A percentile compares a stretch with the other conserved stretches of the same genome.
These are phyloP conservation scores for Thinopyrum elongatum DNA, from an alignment of 176 grass and related monocot species.

Conservation along the genomic window DNA sequence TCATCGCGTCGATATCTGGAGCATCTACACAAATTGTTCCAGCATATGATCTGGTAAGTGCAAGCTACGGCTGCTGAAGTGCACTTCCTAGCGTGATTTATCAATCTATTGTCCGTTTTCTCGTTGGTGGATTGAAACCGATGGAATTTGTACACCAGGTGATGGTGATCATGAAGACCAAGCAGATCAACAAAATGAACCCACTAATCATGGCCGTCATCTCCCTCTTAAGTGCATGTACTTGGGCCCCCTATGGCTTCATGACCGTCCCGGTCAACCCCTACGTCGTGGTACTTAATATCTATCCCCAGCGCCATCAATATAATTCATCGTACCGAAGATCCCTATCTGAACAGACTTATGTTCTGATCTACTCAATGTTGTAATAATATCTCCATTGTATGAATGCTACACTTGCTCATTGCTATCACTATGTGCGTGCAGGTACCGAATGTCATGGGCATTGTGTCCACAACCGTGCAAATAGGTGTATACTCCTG, in stretches of 20 bases:
- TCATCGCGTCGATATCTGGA: neutral
- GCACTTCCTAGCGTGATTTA: neutral
- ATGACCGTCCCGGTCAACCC: neutral
- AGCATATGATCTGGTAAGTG: neutral
- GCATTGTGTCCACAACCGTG: neutral
- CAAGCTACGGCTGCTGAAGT: neutral
- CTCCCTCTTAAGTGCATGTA: neutral
- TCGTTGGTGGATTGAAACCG: neutral
- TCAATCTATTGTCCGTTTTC: neutral
- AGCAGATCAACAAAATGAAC: neutral
- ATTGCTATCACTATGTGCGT: neutral
- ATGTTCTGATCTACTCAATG: too few relatives aligned
- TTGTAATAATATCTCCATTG: too few relatives aligned
- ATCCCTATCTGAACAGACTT: too few relatives aligned
- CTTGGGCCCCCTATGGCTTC: neutral
- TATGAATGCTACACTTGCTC: neutral
- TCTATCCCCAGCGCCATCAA: too few relatives aligned
- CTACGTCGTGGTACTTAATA: neutral
- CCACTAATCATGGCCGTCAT: neutral
- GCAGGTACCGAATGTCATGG: neutral
- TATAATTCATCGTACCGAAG: too few relatives aligned
- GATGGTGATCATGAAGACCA: neutral
- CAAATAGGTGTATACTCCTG: neutral
- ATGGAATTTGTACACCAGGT: neutral
- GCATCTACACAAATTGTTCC: neutral